Conservation (phyloP, 2,329 filamentous ascomycete species). For the Colletotrichum musicola region DNA sequence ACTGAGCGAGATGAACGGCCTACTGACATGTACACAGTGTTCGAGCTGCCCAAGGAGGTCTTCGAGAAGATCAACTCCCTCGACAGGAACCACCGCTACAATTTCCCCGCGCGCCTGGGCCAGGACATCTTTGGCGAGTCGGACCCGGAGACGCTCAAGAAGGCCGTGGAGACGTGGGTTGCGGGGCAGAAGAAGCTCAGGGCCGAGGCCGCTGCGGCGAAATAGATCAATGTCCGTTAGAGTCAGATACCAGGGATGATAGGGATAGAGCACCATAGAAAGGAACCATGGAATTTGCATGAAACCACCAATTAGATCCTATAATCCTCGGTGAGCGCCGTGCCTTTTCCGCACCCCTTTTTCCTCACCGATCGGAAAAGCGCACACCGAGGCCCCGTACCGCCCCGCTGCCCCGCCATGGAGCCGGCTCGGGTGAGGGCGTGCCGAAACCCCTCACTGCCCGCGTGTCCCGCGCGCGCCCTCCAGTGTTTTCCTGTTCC, state of each 20-base stretch:
- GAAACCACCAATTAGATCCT: not conserved
- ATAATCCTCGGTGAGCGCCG: not conserved
- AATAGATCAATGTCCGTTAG: not conserved
- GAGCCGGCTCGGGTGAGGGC: slow-evolving; percentile 22
- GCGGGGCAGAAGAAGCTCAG: slow-evolving; percentile 49
- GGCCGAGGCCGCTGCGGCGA: slow-evolving; percentile 8
- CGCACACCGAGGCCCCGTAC: not conserved
- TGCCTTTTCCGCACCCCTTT: slow-evolving; percentile 12
- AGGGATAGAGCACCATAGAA: not conserved
- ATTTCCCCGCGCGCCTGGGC: slow-evolving; percentile 56
- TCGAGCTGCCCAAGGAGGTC: slow-evolving; percentile 51
- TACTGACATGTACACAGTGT: slow-evolving; percentile 40
- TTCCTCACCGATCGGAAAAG: slow-evolving; percentile 34
- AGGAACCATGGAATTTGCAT: not conserved
- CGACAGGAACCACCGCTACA: slow-evolving; percentile 56
- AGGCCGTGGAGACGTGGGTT: slow-evolving; percentile 51
- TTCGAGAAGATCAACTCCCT: slow-evolving; percentile 53
- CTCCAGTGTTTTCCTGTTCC: no score
- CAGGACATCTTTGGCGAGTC: slow-evolving; percentile 58
- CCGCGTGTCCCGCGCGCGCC: not conserved
- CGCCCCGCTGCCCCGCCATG: not conserved
- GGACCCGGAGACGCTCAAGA: slow-evolving; percentile 51
- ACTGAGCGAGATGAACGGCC: not conserved
- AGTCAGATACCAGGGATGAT: not conserved
- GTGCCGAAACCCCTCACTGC: slow-evolving; percentile 30